Evolutionary conservation across 345 rosid species (phyloP).

Genomic region (Eucalyptus regnans): DNA sequence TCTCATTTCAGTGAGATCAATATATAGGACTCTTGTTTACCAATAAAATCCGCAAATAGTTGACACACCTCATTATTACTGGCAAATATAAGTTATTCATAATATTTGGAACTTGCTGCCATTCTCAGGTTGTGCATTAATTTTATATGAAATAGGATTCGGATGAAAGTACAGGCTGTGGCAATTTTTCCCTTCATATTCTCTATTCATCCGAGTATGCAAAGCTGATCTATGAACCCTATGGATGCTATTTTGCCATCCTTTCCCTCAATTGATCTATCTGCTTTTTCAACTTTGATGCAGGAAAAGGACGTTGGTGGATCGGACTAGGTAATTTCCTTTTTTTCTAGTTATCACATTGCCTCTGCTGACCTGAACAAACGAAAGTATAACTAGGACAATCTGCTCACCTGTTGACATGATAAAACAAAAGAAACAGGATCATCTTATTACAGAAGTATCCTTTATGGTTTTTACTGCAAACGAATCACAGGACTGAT

Average conservation of each 20-base stretch:
- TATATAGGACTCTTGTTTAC: not conserved
- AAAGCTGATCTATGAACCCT: not conserved
- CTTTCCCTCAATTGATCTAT: not conserved
- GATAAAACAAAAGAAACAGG: not conserved
- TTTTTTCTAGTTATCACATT: not conserved
- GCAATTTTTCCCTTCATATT: too few species aligned
- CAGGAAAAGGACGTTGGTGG: not conserved
- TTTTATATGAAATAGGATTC: too few species aligned
- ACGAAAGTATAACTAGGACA: not conserved
- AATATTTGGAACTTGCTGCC: not conserved
- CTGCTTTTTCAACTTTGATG: not conserved
- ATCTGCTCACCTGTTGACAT: not conserved
- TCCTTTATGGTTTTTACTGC: not conserved
- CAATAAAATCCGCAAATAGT: not conserved
- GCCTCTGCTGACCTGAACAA: not conserved
- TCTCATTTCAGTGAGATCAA: not conserved
- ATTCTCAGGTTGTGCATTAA: not conserved
- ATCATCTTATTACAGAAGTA: not conserved
- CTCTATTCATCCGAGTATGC: not conserved
- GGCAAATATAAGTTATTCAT: not conserved
- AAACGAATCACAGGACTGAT: not conserved
- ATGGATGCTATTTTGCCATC: accelerated
- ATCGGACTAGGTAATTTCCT: not conserved
- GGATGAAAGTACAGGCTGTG: too few species aligned
- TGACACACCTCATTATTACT: not conserved